A percentile compares a stretch with the other conserved stretches of the same genome.
Evolutionary conservation across 1,284 basidiomycete species (phyloP).

Genomic region (Cystobasidiaceae sp.): DNA sequence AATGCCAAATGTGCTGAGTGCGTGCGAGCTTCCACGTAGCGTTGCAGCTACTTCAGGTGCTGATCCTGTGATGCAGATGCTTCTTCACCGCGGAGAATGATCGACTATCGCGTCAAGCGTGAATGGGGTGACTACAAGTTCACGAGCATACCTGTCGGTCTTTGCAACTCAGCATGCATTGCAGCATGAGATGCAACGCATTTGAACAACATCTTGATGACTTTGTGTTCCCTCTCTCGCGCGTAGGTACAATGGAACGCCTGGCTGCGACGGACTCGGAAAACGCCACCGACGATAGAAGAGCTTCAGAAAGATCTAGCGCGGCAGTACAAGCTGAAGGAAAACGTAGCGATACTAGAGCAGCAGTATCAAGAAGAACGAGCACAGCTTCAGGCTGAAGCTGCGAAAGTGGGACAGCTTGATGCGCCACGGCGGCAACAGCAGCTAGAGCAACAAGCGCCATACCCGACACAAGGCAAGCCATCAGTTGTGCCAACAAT

Average conservation of each 20-base stretch:
- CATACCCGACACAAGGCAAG: conserved; percentile 20
- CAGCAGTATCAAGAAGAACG: conserved; percentile 15
- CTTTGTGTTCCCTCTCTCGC: background rate
- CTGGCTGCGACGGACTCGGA: conserved; percentile 22
- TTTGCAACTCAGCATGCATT: background rate
- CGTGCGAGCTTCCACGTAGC: background rate
- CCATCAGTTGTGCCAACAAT: conserved; percentile 19
- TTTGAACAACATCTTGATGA: background rate
- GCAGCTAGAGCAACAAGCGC: conserved; percentile 1
- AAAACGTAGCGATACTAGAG: conserved; percentile 19
- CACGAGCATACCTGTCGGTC: conserved; percentile 4
- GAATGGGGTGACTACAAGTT: conserved; percentile 28
- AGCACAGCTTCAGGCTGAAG: conserved; percentile 14
- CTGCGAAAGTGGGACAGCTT: background rate
- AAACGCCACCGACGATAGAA: conserved; percentile 23
- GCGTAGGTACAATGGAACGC: conserved; percentile 26
- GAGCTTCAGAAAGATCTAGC: conserved; percentile 22
- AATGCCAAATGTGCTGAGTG: conserved; percentile 9
- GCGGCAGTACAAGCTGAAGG: background rate
- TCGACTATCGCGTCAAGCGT: conserved; percentile 28
- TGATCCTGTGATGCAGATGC: background rate
- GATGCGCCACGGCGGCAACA: conserved; percentile 2
- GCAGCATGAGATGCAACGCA: background rate
- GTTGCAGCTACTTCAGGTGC: background rate
- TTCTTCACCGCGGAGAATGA: background rate